Conservation (phyloP, 2,329 filamentous ascomycete genomes). For the Colletotrichum graminicola region DNA sequence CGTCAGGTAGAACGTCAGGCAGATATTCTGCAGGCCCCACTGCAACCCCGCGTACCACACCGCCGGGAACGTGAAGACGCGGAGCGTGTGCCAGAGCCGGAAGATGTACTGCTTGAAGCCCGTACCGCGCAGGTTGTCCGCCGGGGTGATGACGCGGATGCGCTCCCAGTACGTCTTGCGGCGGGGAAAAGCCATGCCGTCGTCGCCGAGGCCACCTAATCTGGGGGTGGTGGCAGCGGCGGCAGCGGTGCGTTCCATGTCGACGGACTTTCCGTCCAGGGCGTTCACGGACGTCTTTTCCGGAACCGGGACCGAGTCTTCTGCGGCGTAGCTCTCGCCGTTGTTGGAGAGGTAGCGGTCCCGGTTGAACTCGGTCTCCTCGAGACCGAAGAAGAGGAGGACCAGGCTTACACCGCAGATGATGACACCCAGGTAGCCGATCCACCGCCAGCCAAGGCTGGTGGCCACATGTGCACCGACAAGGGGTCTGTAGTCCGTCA, state of each 20-base stretch:
- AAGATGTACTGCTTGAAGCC: conserved; percentile 66
- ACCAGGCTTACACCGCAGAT: conserved; percentile 61
- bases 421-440: conserved; percentile 64
- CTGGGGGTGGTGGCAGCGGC: background rate
- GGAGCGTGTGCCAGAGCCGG: conserved; percentile 66
- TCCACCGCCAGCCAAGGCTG: conserved; percentile 66
- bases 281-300: conserved; percentile 40
- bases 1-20: conserved; percentile 70
- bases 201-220: conserved; percentile 15
- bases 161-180: conserved; percentile 66
- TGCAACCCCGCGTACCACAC: conserved; percentile 69
- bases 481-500: conserved; percentile 51
- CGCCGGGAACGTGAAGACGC: conserved; percentile 69
- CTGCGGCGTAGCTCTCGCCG: conserved; percentile 44
- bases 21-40: conserved; percentile 72
- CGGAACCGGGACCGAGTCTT: conserved; percentile 31
- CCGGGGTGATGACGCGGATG: conserved; percentile 67
- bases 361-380: conserved; percentile 65
- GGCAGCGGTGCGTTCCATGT: conserved; percentile 3
- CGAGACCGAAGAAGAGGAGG: conserved; percentile 63
- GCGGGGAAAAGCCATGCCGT: conserved; percentile 45
- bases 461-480: conserved; percentile 64
- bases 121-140: conserved; percentile 64
- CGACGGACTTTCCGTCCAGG: conserved; percentile 10
- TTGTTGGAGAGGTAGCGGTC: conserved; percentile 51